Evolutionary conservation across 2,329 filamentous ascomycete species (phyloP).

Genomic region (Eutypa lata): DNA sequence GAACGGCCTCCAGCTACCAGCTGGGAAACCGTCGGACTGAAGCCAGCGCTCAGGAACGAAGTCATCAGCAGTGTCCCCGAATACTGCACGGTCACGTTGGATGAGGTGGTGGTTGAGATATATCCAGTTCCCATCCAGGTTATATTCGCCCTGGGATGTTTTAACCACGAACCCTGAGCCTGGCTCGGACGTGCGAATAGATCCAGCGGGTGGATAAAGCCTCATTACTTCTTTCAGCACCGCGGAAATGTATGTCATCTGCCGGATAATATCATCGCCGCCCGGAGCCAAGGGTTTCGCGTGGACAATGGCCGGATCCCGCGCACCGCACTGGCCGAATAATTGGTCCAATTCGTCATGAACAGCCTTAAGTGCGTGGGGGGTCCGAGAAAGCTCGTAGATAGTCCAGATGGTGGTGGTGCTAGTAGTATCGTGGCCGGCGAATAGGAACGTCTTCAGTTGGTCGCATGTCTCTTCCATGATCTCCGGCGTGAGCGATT

Average conservation of each 20-base stretch:
- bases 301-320: slow-evolving; percentile 1
- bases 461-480: slow-evolving; percentile 9
- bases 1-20: background rate
- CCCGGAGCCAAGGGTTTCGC: background rate
- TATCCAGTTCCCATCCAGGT: slow-evolving; percentile 10
- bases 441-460: slow-evolving; percentile 9
- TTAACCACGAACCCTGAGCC: slow-evolving; percentile 6
- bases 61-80: slow-evolving; percentile 11
- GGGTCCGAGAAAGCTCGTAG: slow-evolving; percentile 10
- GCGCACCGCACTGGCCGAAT: background rate
- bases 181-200: slow-evolving; percentile 2
- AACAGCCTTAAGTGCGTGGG: background rate
- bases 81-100: slow-evolving; percentile 8
- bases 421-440: slow-evolving; percentile 12
- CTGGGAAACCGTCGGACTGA: background rate
- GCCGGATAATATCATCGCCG: slow-evolving; percentile 5
- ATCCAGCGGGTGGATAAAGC: slow-evolving; percentile 5
- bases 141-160: slow-evolving; percentile 8
- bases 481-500: slow-evolving; percentile 2
- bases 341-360: background rate
- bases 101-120: slow-evolving; percentile 5
- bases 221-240: slow-evolving; percentile 7
- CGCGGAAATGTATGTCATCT: slow-evolving; percentile 7
- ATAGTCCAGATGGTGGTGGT: slow-evolving; percentile 3
- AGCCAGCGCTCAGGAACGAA: slow-evolving; percentile 20